Conservation (phyloP, 1,284 basidiomycete species). For the Marasmius sp. region DNA sequence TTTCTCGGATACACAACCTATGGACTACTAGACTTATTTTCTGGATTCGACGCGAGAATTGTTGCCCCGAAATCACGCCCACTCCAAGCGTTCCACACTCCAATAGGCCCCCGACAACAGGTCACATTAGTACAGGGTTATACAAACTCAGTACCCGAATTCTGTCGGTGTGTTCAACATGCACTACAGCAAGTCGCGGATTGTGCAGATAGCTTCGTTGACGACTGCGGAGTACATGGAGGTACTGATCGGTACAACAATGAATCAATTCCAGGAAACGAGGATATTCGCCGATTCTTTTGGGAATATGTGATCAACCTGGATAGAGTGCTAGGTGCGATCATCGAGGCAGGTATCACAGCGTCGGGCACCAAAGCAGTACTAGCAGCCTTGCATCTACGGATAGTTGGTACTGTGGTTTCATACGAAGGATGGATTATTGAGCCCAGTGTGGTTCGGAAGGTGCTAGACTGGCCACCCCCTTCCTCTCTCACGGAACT, state of each 20-base stretch:
- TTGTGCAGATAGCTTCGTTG: not conserved
- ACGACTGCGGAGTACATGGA: not conserved
- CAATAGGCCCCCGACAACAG: slow-evolving; percentile 4
- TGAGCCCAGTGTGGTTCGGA: no score
- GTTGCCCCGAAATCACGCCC: slow-evolving; percentile 28
- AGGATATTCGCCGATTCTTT: not conserved
- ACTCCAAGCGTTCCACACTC: slow-evolving; percentile 10
- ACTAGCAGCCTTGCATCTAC: no score
- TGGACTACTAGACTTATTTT: slow-evolving; percentile 25
- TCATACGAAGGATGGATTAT: no score
- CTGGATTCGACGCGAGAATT: slow-evolving; percentile 25
- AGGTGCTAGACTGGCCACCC: no score
- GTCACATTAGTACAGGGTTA: slow-evolving; percentile 6
- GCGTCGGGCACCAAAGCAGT: not conserved
- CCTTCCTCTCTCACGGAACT: no score
- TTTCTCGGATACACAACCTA: slow-evolving; percentile 28
- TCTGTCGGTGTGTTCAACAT: slow-evolving; percentile 22
- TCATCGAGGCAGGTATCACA: not conserved
- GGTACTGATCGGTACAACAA: not conserved
- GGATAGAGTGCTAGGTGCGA: not conserved
- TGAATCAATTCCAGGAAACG: not conserved
- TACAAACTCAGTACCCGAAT: slow-evolving; percentile 23
- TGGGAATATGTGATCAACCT: not conserved
- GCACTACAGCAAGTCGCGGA: slow-evolving; percentile 17
- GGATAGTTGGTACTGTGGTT: no score